These are phyloP conservation scores for Nitzschia sp. DNA, from an alignment of 108 stramenopile species.

Conservation along the genomic window DNA sequence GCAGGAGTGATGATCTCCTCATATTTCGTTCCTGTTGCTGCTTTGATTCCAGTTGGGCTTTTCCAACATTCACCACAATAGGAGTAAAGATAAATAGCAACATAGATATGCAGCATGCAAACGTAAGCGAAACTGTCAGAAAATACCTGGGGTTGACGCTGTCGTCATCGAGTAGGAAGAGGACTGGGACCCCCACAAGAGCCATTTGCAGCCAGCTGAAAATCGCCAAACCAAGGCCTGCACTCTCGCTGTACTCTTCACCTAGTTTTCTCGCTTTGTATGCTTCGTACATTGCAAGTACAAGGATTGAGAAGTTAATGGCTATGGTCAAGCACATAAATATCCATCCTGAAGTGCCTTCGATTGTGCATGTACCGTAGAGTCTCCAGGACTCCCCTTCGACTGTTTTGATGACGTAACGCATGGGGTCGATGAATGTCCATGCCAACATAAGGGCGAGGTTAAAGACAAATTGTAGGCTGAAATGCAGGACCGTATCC, in stretches of 20 bases:
- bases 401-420: slow-evolving; percentile 19
- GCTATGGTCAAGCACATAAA: slow-evolving; percentile 12
- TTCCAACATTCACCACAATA: slow-evolving; percentile 4
- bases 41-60: neutral
- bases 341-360: neutral
- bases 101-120: slow-evolving; percentile 41
- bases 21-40: neutral
- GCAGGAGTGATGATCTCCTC: no score
- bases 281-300: slow-evolving; percentile 31
- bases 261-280: slow-evolving; percentile 36
- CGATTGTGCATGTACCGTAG: slow-evolving; percentile 5
- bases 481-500: slow-evolving; percentile 38
- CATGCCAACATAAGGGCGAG: slow-evolving; percentile 29
- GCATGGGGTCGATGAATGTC: slow-evolving; percentile 38
- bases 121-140: slow-evolving; percentile 25
- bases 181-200: slow-evolving; percentile 38
- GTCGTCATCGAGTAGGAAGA: slow-evolving; percentile 42
- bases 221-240: slow-evolving; percentile 41
- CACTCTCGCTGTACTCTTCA: slow-evolving; percentile 45
- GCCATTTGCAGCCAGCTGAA: slow-evolving; percentile 49
- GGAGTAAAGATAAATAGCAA: slow-evolving; percentile 53
- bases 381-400: slow-evolving; percentile 25
- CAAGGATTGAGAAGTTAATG: slow-evolving; percentile 23
- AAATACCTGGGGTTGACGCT: slow-evolving; percentile 40
- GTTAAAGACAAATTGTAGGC: slow-evolving; percentile 34